Evolutionary conservation across 140 eudicot species (phyloP).

Genomic region (Oenanthe javanica): DNA sequence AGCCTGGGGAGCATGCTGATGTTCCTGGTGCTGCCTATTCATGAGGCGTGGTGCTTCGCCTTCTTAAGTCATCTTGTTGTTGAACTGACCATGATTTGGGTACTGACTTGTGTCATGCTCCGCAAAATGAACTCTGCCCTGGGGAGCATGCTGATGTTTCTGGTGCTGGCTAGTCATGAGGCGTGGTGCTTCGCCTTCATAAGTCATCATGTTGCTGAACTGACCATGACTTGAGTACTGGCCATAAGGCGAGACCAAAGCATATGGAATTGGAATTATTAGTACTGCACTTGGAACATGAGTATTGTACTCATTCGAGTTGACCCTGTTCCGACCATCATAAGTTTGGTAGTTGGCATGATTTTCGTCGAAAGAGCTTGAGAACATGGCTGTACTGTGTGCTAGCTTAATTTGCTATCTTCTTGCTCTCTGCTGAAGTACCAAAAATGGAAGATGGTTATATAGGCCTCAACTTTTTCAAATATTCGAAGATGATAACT

Average conservation of each 20-base stretch:
- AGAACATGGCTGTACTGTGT: constrained; percentile 10
- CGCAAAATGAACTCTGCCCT: too few relatives aligned
- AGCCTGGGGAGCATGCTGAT: too few relatives aligned
- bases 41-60: too few relatives aligned
- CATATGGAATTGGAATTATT: constrained; percentile 6
- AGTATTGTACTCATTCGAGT: constrained; percentile 4
- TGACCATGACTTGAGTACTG: constrained; percentile 12
- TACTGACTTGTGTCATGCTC: too few relatives aligned
- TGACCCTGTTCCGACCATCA: constrained; percentile 15
- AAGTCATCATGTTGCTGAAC: constrained; percentile 10
- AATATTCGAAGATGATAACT: constrained; percentile 12
- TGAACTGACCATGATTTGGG: too few relatives aligned
- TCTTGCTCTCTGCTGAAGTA: constrained; percentile 1
- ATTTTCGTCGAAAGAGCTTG: constrained; percentile 5
- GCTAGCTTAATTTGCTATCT: not conserved
- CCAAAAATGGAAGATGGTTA: not conserved
- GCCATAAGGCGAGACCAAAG: not conserved
- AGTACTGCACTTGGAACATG: constrained; percentile 8
- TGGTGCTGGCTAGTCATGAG: not conserved
- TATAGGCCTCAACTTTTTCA: constrained; percentile 16
- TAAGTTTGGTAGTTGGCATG: constrained; percentile 5
- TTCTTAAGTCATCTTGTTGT: too few relatives aligned
- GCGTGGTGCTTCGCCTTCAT: constrained; percentile 13
- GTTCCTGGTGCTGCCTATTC: too few relatives aligned
- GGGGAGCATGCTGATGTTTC: not conserved